Evolutionary conservation across 2,329 filamentous ascomycete species (phyloP).

Genomic region (Boeremia lycopersici): DNA sequence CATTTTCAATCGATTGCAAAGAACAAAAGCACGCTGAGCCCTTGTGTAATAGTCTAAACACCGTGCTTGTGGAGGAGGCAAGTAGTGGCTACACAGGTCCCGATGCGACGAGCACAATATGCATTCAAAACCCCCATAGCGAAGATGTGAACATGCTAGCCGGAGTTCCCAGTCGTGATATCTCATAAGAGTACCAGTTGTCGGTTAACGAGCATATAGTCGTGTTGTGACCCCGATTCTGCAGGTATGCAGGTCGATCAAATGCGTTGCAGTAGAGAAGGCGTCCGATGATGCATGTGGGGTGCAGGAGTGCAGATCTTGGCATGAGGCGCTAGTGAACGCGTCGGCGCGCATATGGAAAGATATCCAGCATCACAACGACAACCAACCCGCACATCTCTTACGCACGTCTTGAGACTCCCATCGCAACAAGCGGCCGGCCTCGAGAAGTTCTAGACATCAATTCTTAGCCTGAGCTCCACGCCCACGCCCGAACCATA

Average conservation of each 20-base stretch:
- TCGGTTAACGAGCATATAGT: no score
- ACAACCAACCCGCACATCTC: background rate
- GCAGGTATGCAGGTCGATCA: background rate
- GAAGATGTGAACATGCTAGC: no score
- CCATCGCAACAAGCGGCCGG: background rate
- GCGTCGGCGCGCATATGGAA: slow-evolving; percentile 2
- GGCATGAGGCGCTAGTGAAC: slow-evolving; percentile 8
- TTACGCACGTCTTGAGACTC: background rate
- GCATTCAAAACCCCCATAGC: no score
- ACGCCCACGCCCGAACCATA: background rate
- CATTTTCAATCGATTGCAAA: no score
- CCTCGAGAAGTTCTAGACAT: background rate
- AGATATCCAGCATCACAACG: slow-evolving; percentile 4
- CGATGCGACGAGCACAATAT: no score
- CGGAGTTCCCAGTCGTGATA: no score
- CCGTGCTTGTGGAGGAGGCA: no score
- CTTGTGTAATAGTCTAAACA: no score
- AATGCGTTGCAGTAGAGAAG: background rate
- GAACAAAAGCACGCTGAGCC: no score
- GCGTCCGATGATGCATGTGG: background rate
- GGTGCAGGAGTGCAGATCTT: slow-evolving; percentile 11
- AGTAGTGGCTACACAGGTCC: no score
- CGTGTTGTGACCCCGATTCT: background rate
- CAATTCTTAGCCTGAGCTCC: background rate
- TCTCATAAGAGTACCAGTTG: no score